Percentiles rank a stretch among this genome's conserved stretches.
phyloP scores from a whole-genome alignment of 805 yeast species.

The Ogataea allantospora region DNA sequence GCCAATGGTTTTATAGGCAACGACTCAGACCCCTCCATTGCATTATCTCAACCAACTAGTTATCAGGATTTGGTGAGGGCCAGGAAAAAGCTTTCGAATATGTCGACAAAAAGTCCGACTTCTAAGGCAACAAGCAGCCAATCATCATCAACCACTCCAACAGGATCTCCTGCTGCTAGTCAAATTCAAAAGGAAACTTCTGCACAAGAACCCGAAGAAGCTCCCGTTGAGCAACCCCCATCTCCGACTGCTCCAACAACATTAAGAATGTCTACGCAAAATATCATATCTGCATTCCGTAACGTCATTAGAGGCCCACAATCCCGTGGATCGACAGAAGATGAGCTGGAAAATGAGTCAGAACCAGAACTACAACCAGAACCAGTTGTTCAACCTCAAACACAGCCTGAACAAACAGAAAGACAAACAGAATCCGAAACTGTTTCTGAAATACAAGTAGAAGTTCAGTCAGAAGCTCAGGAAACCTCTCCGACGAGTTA shows the following conservation, averaged over 20 bases:
- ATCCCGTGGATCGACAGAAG: not conserved
- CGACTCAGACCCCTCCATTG: not conserved
- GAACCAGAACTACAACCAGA: not conserved
- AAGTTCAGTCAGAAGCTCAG: too few species aligned
- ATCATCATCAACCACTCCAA: not conserved
- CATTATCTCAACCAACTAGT: not conserved
- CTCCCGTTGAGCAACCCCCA: not conserved
- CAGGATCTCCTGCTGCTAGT: not conserved
- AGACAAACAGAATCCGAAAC: not conserved
- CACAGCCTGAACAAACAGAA: not conserved
- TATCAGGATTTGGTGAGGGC: not conserved
- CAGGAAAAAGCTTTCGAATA: not conserved
- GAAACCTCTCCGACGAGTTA: too few species aligned
- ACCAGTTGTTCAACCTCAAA: not conserved
- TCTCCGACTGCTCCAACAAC: not conserved
- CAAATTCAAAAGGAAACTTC: not conserved
- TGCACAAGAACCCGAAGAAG: not conserved
- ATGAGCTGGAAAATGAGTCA: not conserved
- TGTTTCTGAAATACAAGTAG: not conserved
- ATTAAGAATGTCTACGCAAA: not conserved
- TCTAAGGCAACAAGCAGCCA: too few species aligned
- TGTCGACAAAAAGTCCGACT: too few species aligned
- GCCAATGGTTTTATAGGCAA: too few species aligned
- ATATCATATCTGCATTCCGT: not conserved
- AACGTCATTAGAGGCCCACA: conserved; percentile 1